Evolutionary conservation across 1,284 basidiomycete genomes (phyloP), one percentile per base, ranked within the genome.

Genomic region (Phellopilus nigrolimitatus): DNA sequence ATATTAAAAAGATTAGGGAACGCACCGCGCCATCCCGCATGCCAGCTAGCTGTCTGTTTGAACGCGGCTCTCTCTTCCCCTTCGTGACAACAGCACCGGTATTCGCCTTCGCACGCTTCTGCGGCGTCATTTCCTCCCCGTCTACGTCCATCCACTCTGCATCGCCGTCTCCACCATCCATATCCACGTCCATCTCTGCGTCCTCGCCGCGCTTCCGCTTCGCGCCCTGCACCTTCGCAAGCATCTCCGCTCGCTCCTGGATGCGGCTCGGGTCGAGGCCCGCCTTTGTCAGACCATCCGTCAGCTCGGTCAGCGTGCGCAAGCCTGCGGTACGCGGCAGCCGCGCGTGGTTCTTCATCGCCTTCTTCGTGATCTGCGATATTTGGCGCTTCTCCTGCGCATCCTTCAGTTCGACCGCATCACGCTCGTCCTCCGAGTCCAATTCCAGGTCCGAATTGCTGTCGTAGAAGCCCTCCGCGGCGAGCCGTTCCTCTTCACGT

Each of bases 401-500:
- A 33, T 74, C 69, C 60, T 86, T 78, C 40, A 84, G 80, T 48
- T 79, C 78, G 15, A 76, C 79, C 2, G 84, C 85, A 64, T 91
- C 88, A 19, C 86, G 83, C 66, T 97, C 93, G 66, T 95, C 94
- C 54, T 97, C 95, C 10, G 92, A 95, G 68, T 94, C 88, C 62
- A 88, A 78, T 88, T 93, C 88, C 64, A 91, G 88, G 50, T 92
- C 88, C 51, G 88, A 88, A 50, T 91, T 91, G 55, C 76, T 82
- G 41, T 91, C 91, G 69, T 99, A 99, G 76, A 93, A 98, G 4
- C 95, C 97, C 64, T 98, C 91, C 1, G 85, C 87, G 66, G 94
- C 80, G 24, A 99, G 78, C 62, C 81, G 83, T 71, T 97, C 95
- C 70, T 99, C 95, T 67, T 99, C 95, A 33, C 90, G 82, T 72